These are phyloP conservation scores for Pezicula radicicola DNA, from an alignment of 2,329 filamentous ascomycete species.

Conservation along the genomic window DNA sequence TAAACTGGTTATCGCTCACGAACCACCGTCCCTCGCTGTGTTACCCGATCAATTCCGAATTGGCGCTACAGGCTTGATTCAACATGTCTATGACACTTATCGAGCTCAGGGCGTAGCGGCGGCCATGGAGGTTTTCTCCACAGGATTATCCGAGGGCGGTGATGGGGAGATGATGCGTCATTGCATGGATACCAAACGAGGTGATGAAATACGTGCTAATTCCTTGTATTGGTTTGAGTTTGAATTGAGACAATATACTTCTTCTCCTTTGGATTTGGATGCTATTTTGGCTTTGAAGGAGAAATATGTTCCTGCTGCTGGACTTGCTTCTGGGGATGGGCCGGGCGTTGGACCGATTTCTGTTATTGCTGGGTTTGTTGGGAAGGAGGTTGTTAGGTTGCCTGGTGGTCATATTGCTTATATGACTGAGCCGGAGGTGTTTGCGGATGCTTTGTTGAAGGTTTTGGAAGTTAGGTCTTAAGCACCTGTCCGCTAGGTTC, in stretches of 20 bases:
- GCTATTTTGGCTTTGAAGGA: conserved; percentile 1
- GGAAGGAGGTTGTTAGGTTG: conserved; percentile 4
- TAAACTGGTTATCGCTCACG: conserved; percentile 3
- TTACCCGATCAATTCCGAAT: background rate
- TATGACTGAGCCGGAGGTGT: background rate
- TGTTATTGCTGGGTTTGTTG: conserved; percentile 4
- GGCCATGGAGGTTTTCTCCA: conserved; percentile 2
- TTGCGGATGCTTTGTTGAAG: background rate
- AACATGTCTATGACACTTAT: conserved; percentile 7
- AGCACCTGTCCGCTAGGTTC: no score
- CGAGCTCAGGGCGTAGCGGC: conserved; percentile 1
- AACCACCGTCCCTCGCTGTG: conserved; percentile 4
- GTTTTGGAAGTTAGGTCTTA: no score
- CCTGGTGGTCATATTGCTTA: conserved; percentile 29
- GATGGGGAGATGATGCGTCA: conserved; percentile 3
- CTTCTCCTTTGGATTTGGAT: background rate
- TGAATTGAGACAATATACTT: conserved; percentile 11
- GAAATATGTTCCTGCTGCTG: conserved; percentile 9
- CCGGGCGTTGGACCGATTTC: conserved; percentile 7
- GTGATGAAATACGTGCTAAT: conserved; percentile 10
- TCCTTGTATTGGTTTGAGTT: conserved; percentile 13
- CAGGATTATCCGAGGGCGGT: conserved; percentile 1
- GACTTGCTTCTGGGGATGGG: conserved; percentile 1
- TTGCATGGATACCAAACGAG: conserved; percentile 7
- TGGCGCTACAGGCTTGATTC: conserved; percentile 1